Evolutionary conservation across 2,329 filamentous ascomycete genomes (phyloP), one percentile per base, ranked within the genome.

Genomic region (Diaporthe longicolla): DNA sequence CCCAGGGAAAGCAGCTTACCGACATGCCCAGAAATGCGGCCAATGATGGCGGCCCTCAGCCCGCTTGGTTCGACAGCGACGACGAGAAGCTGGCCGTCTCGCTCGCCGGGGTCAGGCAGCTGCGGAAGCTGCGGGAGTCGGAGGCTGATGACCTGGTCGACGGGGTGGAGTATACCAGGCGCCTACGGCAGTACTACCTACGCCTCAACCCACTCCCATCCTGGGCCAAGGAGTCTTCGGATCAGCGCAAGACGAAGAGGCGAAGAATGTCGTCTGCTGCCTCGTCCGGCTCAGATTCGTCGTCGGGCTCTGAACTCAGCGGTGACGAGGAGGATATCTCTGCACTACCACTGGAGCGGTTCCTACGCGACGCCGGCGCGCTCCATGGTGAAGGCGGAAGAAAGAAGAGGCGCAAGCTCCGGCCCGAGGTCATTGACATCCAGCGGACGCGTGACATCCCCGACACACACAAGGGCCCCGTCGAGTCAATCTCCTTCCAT

Each of bases 21-120:
- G 72, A 80, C 8, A 81, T 83, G 48, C 78, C 73, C 8, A 77
- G 78, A 26, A 65, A 73, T 10, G 71, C 17, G 73, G 76, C 71
- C 0, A 69, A 70, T 13, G 76, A 76, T 50, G 70, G 77, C 9
- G 77, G 77, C 9, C 85, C 88, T 55, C 85, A 86, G 26, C 88
- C 92, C 3, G 94, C 91, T 1, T 99, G 97, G 97, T 92, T 95
- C 78, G 97, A 99, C 82, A 98, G 95, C 82, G 97, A 99, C 79
- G 97, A 99, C 80, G 97, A 98, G 80, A 90, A 94, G 71, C 86
- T 98, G 76, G 90, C 91, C 9, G 89, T 99, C 65, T 98, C 96
- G 19, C 88, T 99, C 52, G 93, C 94, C 4, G 89, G 91, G 35
- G 91, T 93, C 58, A 90, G 91, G 63, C 90, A 94, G 77, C 83